A percentile compares a stretch with the other conserved stretches of the same genome.
phyloP scores from a whole-genome alignment of 2,329 filamentous ascomycete genomes.

The Clarireedia homoeocarpa region DNA sequence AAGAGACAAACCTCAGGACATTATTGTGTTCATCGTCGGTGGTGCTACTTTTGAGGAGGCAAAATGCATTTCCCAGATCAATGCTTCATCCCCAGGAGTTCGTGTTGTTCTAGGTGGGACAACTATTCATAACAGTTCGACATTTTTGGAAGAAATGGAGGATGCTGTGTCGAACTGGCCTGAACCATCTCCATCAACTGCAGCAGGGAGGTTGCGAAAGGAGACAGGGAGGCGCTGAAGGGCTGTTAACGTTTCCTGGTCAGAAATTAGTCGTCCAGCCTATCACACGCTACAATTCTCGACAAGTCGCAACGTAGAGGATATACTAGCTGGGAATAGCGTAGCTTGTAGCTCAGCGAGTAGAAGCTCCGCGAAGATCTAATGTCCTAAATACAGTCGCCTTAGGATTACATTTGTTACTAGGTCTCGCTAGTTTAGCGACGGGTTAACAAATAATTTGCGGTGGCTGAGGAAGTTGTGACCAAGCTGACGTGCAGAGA shows the following conservation, averaged over 20 bases:
- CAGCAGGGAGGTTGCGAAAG: conserved; percentile 28
- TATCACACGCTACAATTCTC: too few relatives aligned
- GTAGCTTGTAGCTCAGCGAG: too few relatives aligned
- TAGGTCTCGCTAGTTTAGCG: too few relatives aligned
- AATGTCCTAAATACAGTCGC: too few relatives aligned
- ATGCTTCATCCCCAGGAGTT: conserved; percentile 81
- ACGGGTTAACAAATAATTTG: too few relatives aligned
- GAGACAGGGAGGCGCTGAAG: conserved; percentile 27
- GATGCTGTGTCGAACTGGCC: conserved; percentile 85
- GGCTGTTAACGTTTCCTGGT: neutral
- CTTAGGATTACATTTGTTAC: too few relatives aligned
- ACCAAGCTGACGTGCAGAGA: too few relatives aligned
- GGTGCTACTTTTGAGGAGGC: conserved; percentile 95
- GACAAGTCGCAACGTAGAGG: too few relatives aligned
- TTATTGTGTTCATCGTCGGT: conserved; percentile 89
- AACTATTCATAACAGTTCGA: conserved; percentile 76
- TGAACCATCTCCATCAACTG: conserved; percentile 40
- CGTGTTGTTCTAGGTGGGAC: conserved; percentile 87
- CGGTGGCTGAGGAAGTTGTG: too few relatives aligned
- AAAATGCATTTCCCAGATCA: conserved; percentile 91
- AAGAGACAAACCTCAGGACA: conserved; percentile 91
- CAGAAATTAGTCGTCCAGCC: neutral
- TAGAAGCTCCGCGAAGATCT: too few relatives aligned
- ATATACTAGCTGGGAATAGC: too few relatives aligned
- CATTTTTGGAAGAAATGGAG: conserved; percentile 86